phyloP scores from a whole-genome alignment of 1,139 yeast species.

The Debaryomyces subglobosus region DNA sequence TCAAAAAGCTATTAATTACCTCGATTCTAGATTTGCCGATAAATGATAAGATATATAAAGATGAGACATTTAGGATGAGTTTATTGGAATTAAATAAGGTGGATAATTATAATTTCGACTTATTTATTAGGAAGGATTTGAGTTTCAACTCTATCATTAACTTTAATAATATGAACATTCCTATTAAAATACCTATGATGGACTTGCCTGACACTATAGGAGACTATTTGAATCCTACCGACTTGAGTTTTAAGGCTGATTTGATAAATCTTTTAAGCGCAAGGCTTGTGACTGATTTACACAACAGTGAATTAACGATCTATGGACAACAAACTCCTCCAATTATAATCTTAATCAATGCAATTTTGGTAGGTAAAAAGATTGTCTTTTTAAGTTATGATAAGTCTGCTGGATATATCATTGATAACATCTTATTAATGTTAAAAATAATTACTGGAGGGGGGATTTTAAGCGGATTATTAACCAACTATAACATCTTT shows the following conservation, averaged over 20 bases:
- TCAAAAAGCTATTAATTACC: conserved; percentile 45
- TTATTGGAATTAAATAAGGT: conserved; percentile 33
- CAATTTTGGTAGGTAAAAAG: conserved; percentile 59
- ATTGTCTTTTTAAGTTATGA: conserved; percentile 59
- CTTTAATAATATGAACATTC: conserved; percentile 46
- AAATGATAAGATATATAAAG: conserved; percentile 46
- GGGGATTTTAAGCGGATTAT: conserved; percentile 56
- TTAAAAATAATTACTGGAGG: conserved; percentile 61
- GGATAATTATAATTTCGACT: conserved; percentile 29
- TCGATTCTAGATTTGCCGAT: conserved; percentile 52
- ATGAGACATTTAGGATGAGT: conserved; percentile 41
- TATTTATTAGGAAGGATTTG: conserved; percentile 47
- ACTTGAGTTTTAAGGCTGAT: conserved; percentile 46
- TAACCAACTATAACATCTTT: conserved; percentile 51
- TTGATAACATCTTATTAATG: conserved; percentile 56
- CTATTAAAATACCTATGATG: conserved; percentile 47
- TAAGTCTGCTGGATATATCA: conserved; percentile 56
- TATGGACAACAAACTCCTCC: conserved; percentile 65
- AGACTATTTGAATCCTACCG: conserved; percentile 51
- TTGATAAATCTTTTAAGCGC: conserved; percentile 42
- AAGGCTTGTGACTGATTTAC: conserved; percentile 31
- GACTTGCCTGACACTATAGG: conserved; percentile 47
- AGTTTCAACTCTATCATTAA: conserved; percentile 44
- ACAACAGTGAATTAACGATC: conserved; percentile 46
- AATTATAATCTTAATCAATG: conserved; percentile 56